Conservation (phyloP, 1,284 basidiomycete genomes). For the Ustilago bromivora region DNA sequence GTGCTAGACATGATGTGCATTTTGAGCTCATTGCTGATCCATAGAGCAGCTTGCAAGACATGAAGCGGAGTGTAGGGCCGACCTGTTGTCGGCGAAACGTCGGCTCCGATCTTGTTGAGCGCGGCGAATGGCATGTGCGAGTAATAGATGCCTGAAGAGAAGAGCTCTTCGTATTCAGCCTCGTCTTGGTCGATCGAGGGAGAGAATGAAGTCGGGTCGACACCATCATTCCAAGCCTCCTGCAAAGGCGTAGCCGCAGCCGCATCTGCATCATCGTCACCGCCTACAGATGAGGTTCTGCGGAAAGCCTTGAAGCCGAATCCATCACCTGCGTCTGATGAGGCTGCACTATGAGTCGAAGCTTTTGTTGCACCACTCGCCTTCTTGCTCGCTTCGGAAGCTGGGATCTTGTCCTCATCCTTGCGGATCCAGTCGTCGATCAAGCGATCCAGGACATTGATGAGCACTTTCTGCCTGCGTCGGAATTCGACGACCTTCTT, state of each 20-base stretch:
- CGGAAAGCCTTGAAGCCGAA: conserved; percentile 50
- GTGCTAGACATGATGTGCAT: conserved; percentile 44
- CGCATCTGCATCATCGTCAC: conserved; percentile 34
- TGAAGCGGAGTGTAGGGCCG: conserved; percentile 48
- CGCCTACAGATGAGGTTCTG: conserved; percentile 17
- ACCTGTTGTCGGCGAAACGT: conserved; percentile 43
- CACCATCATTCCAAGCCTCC: conserved; percentile 42
- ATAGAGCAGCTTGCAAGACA: conserved; percentile 59
- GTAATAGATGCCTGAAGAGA: conserved; percentile 85
- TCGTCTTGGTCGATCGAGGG: conserved; percentile 57
- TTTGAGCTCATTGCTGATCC: conserved; percentile 59
- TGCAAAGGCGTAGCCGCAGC: conserved; percentile 29
- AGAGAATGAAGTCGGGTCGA: conserved; percentile 31
- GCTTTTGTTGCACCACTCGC: conserved; percentile 17
- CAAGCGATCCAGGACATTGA: conserved; percentile 41
- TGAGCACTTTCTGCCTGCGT: conserved; percentile 71
- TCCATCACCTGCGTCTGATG: conserved; percentile 35
- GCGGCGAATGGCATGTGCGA: conserved; percentile 77
- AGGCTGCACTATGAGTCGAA: conserved; percentile 17
- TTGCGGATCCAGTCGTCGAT: conserved; percentile 44
- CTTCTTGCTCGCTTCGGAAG: conserved; percentile 19
- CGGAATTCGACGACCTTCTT: conserved; percentile 81
- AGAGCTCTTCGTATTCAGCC: conserved; percentile 73
- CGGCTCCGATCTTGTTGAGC: conserved; percentile 52
- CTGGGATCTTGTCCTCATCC: conserved; percentile 12